These are phyloP conservation scores for Fomes fomentarius DNA, from an alignment of 1,284 basidiomycete genomes.

Conservation along the genomic window DNA sequence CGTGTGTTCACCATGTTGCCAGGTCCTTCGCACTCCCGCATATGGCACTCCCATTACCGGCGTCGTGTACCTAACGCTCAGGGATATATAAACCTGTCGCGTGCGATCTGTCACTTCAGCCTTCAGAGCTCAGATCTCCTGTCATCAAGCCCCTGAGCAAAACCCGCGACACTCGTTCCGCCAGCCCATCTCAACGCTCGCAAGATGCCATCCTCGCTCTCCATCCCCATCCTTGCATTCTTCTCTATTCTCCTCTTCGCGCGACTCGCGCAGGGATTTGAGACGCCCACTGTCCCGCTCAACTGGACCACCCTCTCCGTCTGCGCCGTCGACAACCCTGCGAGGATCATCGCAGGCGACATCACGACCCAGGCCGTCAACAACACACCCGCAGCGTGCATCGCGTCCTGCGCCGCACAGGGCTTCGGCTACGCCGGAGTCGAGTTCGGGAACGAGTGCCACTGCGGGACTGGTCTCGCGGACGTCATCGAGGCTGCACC, in stretches of 20 bases:
- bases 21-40: not conserved
- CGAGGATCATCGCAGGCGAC: conserved; percentile 21
- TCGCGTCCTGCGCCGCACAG: conserved; percentile 21
- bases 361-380: conserved; percentile 16
- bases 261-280: not conserved
- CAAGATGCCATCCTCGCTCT: not conserved
- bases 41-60: not conserved
- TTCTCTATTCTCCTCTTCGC: not conserved
- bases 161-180: not conserved
- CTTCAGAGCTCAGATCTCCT: not conserved
- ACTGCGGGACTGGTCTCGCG: conserved; percentile 25
- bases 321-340: conserved; percentile 23
- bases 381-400: conserved; percentile 27
- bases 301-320: conserved; percentile 16
- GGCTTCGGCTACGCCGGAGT: conserved; percentile 28
- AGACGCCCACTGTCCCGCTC: conserved; percentile 14
- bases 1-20: not conserved
- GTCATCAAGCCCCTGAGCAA: not conserved
- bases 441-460: conserved; percentile 30
- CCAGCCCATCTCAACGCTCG: not conserved
- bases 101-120: not conserved
- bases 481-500: conserved; percentile 12
- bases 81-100: not conserved
- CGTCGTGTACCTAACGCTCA: not conserved
- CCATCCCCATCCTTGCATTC: not conserved